Base-by-base conservation (phyloP, 169 alveolate species). In the Plasmodium relictum region DNA sequence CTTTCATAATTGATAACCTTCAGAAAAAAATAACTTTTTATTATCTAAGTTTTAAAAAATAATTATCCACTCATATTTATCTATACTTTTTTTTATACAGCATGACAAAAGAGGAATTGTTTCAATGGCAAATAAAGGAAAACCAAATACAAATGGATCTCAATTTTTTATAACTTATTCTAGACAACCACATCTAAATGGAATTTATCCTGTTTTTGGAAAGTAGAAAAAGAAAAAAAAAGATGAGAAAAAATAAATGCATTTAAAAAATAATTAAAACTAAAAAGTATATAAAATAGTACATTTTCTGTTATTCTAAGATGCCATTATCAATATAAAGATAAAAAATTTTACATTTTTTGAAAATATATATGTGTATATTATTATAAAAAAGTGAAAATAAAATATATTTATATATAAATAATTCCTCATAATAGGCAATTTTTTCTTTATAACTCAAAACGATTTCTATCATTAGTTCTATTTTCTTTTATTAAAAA, bases 101-200 rank as follows among this genome's bases (percentile, higher is more conserved):
- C 97, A 94, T 74, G 98, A 97, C 74, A 88, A 93, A 74, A 76
- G 98, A 44, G 98, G 98, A 22, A 88, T 93, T n/a, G 90, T 97
- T 48, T 95, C 98, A 20, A 97, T 97, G 99, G 98, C 98, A 58
- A 96, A 96, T 89, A 95, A 89, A 58, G 98, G 98, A 22, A 92
- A 94, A 54, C 97, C 97, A 7, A 95, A 96, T 88, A 96, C 98
- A 85, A 97, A 97, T 78, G 98, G 98, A 41, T 96, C 98, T 12
- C 99, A 97, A 93, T 97, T 97, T 89, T 97, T 97, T 92, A 94
- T 97, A 69, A 96, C 98, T 41, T 96, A 97, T 89, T 95, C 98
- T 5, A 95, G 97, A 62, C 98, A 95, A 74, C 97, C 98, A 39
- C 99, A 97, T 69, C 95, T 97, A 31, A 96, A 97, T 73, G 98